These are phyloP conservation scores for Arachnomyces sp. DNA, from an alignment of 2,329 filamentous ascomycete genomes.

Conservation along the genomic window DNA sequence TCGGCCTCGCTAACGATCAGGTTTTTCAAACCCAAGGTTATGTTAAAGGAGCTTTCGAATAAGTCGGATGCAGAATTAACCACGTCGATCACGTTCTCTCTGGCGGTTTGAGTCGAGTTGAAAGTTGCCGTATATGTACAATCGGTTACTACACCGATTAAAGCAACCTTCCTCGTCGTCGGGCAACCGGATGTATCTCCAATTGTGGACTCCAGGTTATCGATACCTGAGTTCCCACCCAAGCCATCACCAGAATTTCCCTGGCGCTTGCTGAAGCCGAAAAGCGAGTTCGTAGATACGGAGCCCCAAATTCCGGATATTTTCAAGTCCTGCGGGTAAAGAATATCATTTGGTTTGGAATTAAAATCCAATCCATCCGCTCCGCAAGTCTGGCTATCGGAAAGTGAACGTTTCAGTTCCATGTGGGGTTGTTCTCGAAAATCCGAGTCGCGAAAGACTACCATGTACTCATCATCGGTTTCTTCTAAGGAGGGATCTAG, in stretches of 20 bases:
- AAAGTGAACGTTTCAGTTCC: constrained; percentile 57
- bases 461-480: constrained; percentile 66
- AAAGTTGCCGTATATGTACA: constrained; percentile 78
- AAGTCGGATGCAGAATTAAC: constrained; percentile 82
- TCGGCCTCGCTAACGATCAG: constrained; percentile 65
- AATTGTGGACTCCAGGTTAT: constrained; percentile 71
- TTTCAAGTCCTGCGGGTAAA: constrained; percentile 45
- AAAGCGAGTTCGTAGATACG: constrained; percentile 58
- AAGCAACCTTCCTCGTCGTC: constrained; percentile 78
- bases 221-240: constrained; percentile 63
- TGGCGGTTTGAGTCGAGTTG: constrained; percentile 49
- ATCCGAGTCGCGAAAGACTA: constrained; percentile 88
- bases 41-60: constrained; percentile 89
- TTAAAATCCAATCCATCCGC: constrained; percentile 79
- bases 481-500: constrained; percentile 60
- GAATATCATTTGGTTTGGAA: constrained; percentile 60
- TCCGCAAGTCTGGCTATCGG: constrained; percentile 51
- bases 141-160: constrained; percentile 87
- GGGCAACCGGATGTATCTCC: constrained; percentile 81
- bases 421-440: constrained; percentile 46
- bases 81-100: constrained; percentile 35
- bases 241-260: constrained; percentile 56
- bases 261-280: constrained; percentile 58
- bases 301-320: constrained; percentile 47
- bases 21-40: constrained; percentile 83